A percentile compares a stretch with the other conserved stretches of the same genome.
Conservation (phyloP, 2,329 filamentous ascomycete genomes). For the Aspergillus jensenii region DNA sequence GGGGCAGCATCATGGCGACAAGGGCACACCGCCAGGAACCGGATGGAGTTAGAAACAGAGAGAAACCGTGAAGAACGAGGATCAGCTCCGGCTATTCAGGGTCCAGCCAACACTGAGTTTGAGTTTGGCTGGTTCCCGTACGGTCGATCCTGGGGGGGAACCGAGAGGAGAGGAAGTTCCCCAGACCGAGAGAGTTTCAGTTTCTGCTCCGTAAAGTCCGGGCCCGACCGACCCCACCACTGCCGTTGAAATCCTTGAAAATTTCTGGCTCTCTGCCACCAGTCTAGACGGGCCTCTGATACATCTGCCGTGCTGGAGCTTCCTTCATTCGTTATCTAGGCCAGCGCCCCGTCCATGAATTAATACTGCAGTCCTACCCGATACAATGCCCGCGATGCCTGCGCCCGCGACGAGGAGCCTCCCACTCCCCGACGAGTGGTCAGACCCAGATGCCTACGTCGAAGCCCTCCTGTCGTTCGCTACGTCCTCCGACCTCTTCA, state of each 20-base stretch:
- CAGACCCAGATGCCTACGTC: slow-evolving; percentile 72
- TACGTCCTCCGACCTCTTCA: slow-evolving; percentile 71
- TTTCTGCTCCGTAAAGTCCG: too few relatives aligned
- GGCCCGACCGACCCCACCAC: too few relatives aligned
- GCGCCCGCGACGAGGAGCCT: slow-evolving; percentile 54
- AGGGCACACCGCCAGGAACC: slow-evolving; percentile 9
- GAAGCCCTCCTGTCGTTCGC: slow-evolving; percentile 74
- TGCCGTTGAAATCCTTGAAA: too few relatives aligned
- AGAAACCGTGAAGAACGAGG: background rate
- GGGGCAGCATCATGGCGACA: slow-evolving; percentile 2
- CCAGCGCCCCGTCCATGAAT: background rate
- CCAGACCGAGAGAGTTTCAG: too few relatives aligned
- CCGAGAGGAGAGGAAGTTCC: too few relatives aligned
- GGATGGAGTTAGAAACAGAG: background rate
- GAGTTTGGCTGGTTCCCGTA: too few relatives aligned
- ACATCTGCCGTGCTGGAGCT: background rate
- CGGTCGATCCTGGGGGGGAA: too few relatives aligned
- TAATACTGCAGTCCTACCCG: slow-evolving; percentile 8
- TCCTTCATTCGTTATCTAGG: background rate
- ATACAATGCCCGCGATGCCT: slow-evolving; percentile 38
- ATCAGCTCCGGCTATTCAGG: background rate
- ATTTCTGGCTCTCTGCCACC: too few relatives aligned
- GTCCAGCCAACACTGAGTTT: background rate
- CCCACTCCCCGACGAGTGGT: slow-evolving; percentile 70
- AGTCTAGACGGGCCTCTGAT: background rate